Percentiles rank a stretch among this genome's conserved stretches.
These are phyloP conservation scores for Arthrobotrys iridis DNA, from an alignment of 2,329 filamentous ascomycete genomes.

Conservation along the genomic window DNA sequence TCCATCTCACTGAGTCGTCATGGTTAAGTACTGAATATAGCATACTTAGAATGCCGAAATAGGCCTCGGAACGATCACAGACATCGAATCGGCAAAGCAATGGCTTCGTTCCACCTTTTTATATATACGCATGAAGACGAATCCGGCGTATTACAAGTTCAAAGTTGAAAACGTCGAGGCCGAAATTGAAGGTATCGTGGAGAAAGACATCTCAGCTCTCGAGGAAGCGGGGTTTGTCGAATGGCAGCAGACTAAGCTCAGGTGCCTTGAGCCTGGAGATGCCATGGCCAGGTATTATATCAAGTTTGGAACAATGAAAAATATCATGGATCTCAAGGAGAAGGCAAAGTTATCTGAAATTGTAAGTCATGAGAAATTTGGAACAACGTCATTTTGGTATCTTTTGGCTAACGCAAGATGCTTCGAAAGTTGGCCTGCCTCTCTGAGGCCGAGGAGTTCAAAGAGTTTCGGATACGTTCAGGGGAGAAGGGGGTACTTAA, in stretches of 20 bases:
- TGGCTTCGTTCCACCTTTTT: conserved; percentile 84
- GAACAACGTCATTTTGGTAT: neutral
- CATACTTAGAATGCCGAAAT: conserved; percentile 76
- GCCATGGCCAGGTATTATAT: conserved; percentile 87
- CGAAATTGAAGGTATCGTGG: conserved; percentile 75
- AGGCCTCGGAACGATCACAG: conserved; percentile 75
- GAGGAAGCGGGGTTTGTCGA: conserved; percentile 69
- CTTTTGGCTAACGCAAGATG: conserved; percentile 30
- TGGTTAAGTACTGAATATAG: conserved; percentile 3
- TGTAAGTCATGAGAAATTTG: conserved; percentile 62
- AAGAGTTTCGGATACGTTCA: conserved; percentile 74
- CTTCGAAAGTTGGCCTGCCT: conserved; percentile 71
- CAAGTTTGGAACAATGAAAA: conserved; percentile 80
- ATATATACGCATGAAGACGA: conserved; percentile 76
- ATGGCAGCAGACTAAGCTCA: conserved; percentile 64
- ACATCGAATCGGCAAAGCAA: conserved; percentile 72
- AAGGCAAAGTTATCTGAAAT: conserved; percentile 73
- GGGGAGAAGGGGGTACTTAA: conserved; percentile 77
- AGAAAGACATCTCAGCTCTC: conserved; percentile 73
- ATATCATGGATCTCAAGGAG: conserved; percentile 71
- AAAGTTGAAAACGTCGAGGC: conserved; percentile 71
- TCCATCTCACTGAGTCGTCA: neutral
- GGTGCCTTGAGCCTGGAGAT: conserved; percentile 76
- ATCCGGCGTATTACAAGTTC: conserved; percentile 76
- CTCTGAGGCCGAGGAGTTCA: conserved; percentile 76